These are phyloP conservation scores for Rutstroemia sp. DNA, from an alignment of 2,329 filamentous ascomycete genomes.

Conservation along the genomic window DNA sequence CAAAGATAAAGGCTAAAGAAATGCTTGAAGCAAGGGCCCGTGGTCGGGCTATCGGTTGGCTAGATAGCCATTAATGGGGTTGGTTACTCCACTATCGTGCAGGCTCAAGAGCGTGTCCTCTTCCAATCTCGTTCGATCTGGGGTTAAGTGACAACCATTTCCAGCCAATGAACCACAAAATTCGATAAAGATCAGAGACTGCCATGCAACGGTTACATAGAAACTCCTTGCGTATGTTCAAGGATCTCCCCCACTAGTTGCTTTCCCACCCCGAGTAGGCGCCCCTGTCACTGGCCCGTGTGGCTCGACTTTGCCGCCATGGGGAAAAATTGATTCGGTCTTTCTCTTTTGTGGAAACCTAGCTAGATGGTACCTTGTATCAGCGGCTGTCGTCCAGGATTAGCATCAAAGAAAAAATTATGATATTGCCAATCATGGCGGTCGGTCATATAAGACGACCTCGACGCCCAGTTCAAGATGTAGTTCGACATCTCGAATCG, in stretches of 20 bases:
- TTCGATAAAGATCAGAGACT: background rate
- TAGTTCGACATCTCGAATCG: background rate
- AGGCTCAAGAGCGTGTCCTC: background rate
- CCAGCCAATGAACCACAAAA: background rate
- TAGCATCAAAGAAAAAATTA: constrained; percentile 1
- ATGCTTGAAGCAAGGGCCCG: background rate
- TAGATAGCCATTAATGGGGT: background rate
- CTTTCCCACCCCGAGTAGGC: background rate
- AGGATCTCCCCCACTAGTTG: background rate
- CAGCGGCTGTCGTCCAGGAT: constrained; percentile 9
- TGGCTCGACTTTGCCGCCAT: constrained; percentile 4
- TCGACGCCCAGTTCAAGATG: background rate
- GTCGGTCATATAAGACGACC: constrained; percentile 6
- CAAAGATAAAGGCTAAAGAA: too few relatives aligned
- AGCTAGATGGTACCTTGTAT: background rate
- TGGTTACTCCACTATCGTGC: background rate
- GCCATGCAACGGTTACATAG: constrained; percentile 6
- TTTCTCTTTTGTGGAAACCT: background rate
- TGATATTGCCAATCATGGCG: constrained; percentile 1
- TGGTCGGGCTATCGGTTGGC: background rate
- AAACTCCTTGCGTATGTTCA: background rate
- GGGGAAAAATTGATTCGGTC: background rate
- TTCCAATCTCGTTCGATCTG: background rate
- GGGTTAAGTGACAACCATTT: background rate
- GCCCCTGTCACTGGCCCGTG: constrained; percentile 2